A percentile compares a stretch with the other conserved stretches of the same genome.
phyloP scores from a whole-genome alignment of 306 rosid genomes.

The Heteromeles arbutifolia region DNA sequence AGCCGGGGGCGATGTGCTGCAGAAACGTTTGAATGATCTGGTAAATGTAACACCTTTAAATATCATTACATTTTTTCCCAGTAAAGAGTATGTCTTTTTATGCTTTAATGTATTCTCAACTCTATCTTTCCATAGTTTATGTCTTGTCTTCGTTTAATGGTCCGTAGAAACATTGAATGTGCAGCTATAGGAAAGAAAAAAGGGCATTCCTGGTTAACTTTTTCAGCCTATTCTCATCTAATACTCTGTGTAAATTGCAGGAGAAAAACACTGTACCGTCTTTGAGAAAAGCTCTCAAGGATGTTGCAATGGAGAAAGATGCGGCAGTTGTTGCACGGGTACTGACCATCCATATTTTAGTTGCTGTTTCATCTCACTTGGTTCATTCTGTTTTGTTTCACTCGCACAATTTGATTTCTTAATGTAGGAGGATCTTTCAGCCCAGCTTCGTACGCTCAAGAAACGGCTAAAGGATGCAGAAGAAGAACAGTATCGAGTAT shows the following conservation, averaged over 20 bases:
- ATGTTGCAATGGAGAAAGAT: conserved; percentile 97
- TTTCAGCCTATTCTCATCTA: background rate
- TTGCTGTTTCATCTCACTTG: background rate
- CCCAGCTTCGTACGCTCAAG: conserved; percentile 79
- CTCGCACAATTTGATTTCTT: conserved; percentile 5
- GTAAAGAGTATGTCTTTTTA: background rate
- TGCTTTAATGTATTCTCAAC: background rate
- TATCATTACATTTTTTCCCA: background rate
- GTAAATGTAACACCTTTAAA: conserved; percentile 31
- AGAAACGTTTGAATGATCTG: conserved; percentile 57
- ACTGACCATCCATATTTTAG: conserved; percentile 8
- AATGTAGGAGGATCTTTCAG: conserved; percentile 82
- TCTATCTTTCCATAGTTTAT: background rate
- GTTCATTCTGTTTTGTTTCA: background rate
- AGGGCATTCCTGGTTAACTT: background rate
- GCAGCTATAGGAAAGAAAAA: background rate
- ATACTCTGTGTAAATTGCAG: conserved; percentile 28
- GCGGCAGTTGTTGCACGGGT: conserved; percentile 92
- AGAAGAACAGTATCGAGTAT: conserved; percentile 91
- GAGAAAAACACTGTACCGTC: conserved; percentile 74
- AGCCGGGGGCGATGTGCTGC: conserved; percentile 46
- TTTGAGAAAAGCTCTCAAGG: conserved; percentile 80
- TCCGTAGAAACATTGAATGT: background rate
- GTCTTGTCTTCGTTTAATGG: background rate
- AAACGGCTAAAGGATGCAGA: conserved; percentile 86